Evolutionary conservation across 2,329 filamentous ascomycete species (phyloP), one percentile per base, ranked within the genome.

Genomic region (Aspergillus tanneri): DNA sequence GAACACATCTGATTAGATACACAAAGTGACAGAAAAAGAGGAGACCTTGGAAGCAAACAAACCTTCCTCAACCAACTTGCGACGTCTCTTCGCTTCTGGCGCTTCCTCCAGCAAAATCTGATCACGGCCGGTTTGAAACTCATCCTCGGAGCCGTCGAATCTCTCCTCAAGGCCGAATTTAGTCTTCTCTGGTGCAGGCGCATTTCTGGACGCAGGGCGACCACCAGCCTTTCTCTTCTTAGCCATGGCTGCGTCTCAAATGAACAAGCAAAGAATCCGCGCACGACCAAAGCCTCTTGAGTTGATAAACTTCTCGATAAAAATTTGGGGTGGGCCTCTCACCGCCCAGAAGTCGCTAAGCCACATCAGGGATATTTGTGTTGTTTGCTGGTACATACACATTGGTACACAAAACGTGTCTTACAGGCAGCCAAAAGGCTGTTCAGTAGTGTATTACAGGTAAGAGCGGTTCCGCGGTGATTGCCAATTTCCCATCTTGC

Each of bases 91-190:
- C 23, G 84, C 84, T 30, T 83, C 81, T 11, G 86, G 88, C 25
- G 80, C 86, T 57, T 96, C 90, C 23, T 95, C 89, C 28, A 99
- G 79, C 62, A 92, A 72, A 54, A 99, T 84, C 64, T 88, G 86
- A 71, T 99, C 93, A 56, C 87, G 83, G 55, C 91, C 86, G 50
- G 91, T 77, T 62, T 92, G 89, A 68, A 96, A 95, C 66, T 96
- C 90, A 69, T 99, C 93, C 68, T 96, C 90, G 1, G 90, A 95
- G 67, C 96, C 86, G 56, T 91, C 89, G 59, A 99, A 86, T 71
- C 95, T 90, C 69, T 92, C 85, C 52, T 74, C 66, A 16, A 68
- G 52, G 43, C 65, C 62, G 42, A 68, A 74, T 47, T 66, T 71
- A 25, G 64, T 63, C 34, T 59, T 60, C 38, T 61, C 59, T 7